Evolutionary conservation across 2,329 filamentous ascomycete genomes (phyloP), one percentile per base, ranked within the genome.

Genomic region (Trichothecium roseum): DNA sequence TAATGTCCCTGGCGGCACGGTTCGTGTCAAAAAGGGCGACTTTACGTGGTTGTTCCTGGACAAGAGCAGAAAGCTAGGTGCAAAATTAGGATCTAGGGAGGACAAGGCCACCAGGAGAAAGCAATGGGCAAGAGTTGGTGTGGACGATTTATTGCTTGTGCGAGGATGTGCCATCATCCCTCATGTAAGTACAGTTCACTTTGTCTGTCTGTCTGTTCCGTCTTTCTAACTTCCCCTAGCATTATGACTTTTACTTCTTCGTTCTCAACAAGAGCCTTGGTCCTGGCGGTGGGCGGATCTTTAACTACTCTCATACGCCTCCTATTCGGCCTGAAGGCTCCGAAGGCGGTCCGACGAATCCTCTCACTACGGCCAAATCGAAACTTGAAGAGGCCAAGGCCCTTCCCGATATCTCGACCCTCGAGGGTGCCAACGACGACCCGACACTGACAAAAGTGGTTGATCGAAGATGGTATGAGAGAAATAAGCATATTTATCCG

Each of bases 171-270:
- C 96, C 32, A 95, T 98, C 37, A 78, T 98, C 47, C 89, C 91
- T 39, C 91, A 94, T 68, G 88, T 94, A 64, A 68, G 83, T n/a
- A n/a, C 76, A 30, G 28, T 10, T 34, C 35, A 18, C 15, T 5
- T 14, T 36, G 9, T 32, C 4, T 34, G 30, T 18, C 40, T 35
- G 39, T 38, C 18, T 32, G 36, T 18, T 28, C 32, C 16, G 12
- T 15, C 16, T 12, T 27, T 44, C 45, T 53, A 42, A 49, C 41
- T 32, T 29, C 27, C 20, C 37, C 14, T 33, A 96, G 86, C 91
- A 98, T 59, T 95, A 93, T 54, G 89, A 96, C 45, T 87, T 98
- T 55, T 91, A 96, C 57, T 91, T 89, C 62, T 96, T 98, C 61
- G 78, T 95, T 54, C 81, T 94, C 56, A 95, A 96, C 57, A 85